phyloP scores from a whole-genome alignment of 352 stramenopile species.

The Hyaloperonospora arabidopsidis region DNA sequence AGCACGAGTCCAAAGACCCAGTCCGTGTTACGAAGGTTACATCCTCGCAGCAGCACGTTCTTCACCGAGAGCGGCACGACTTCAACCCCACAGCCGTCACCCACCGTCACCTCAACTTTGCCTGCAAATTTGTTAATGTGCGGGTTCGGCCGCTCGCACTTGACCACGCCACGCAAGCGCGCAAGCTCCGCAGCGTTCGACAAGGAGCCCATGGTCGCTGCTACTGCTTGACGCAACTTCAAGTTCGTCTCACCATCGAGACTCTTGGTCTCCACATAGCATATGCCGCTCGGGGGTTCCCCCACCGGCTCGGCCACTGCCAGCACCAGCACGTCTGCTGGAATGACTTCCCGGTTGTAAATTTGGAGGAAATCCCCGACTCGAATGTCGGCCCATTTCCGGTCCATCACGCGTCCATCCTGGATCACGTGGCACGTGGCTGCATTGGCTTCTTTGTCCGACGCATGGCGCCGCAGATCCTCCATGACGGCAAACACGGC shows the following conservation, averaged over 20 bases:
- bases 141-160: slow-evolving; percentile 73
- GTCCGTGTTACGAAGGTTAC: slow-evolving; percentile 84
- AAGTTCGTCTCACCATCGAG: slow-evolving; percentile 91
- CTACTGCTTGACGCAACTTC: slow-evolving; percentile 78
- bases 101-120: slow-evolving; percentile 67
- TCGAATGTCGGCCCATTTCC: slow-evolving; percentile 72
- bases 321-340: slow-evolving; percentile 79
- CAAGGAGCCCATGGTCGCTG: slow-evolving; percentile 56
- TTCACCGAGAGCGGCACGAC: slow-evolving; percentile 75
- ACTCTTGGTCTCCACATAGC: slow-evolving; percentile 87
- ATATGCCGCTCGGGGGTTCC: slow-evolving; percentile 67
- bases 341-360: slow-evolving; percentile 75
- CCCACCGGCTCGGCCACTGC: slow-evolving; percentile 60
- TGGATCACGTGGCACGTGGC: slow-evolving; percentile 60
- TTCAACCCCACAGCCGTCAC: slow-evolving; percentile 54
- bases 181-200: slow-evolving; percentile 46
- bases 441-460: slow-evolving; percentile 79
- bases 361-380: slow-evolving; percentile 80
- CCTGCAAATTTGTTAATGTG: slow-evolving; percentile 87
- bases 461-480: slow-evolving; percentile 65
- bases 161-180: slow-evolving; percentile 49
- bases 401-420: slow-evolving; percentile 64
- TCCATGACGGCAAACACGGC: slow-evolving; percentile 87
- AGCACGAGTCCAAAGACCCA: slow-evolving; percentile 82
- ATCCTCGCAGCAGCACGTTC: slow-evolving; percentile 87